Conservation (phyloP, 441 rosid genomes). For the Brassica balearica region DNA sequence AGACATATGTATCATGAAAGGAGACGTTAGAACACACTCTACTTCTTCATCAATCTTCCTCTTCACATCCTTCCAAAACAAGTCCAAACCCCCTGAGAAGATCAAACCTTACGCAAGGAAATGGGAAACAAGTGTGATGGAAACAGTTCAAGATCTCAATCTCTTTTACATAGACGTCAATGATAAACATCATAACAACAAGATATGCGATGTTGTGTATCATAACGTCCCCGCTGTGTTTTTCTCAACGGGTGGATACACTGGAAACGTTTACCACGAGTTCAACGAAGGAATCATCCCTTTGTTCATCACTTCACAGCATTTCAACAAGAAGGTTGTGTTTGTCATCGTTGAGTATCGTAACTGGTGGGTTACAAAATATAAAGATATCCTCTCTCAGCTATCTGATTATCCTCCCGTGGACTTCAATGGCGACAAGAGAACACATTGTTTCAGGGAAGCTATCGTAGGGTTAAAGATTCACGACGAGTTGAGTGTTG, state of each 20-base stretch:
- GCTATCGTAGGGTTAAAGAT: constrained; percentile 84
- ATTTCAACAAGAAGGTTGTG: constrained; percentile 77
- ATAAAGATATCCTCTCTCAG: constrained; percentile 63
- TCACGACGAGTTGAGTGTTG: constrained; percentile 75
- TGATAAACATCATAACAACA: background rate
- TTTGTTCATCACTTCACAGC: constrained; percentile 80
- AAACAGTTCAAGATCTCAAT: constrained; percentile 67
- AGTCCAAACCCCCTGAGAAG: constrained; percentile 48
- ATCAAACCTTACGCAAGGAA: constrained; percentile 88
- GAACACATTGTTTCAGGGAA: constrained; percentile 84
- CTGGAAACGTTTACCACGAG: constrained; percentile 91
- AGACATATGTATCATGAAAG: constrained; percentile 81
- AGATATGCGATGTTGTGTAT: constrained; percentile 62
- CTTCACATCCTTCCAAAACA: constrained; percentile 45
- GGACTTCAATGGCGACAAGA: constrained; percentile 66
- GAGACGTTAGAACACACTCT: constrained; percentile 80
- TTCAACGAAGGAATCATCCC: constrained; percentile 93
- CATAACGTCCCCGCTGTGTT: constrained; percentile 70
- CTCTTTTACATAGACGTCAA: constrained; percentile 52
- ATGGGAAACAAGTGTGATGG: constrained; percentile 89
- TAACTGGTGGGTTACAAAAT: constrained; percentile 84
- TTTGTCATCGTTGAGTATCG: constrained; percentile 88
- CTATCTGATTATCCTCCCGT: constrained; percentile 70
- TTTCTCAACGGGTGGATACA: constrained; percentile 95
- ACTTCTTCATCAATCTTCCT: constrained; percentile 68